These are phyloP conservation scores for Pythium scleroteichum DNA, from an alignment of 352 stramenopile genomes.

Conservation along the genomic window DNA sequence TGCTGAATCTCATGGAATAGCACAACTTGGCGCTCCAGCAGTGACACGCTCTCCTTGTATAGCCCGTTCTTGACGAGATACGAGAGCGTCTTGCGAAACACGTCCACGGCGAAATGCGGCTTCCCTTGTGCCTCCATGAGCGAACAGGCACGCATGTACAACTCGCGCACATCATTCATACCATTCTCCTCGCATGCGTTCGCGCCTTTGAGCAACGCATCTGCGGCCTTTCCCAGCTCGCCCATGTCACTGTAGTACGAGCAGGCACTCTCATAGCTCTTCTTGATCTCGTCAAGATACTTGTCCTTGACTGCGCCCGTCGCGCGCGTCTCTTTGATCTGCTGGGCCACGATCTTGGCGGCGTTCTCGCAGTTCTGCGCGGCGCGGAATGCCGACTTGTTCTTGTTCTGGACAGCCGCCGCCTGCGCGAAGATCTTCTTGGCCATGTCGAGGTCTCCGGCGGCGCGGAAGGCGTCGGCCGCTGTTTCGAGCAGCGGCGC, in stretches of 20 bases:
- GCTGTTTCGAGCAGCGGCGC: slow-evolving; percentile 74
- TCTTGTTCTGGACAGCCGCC: slow-evolving; percentile 68
- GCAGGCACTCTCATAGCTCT: slow-evolving; percentile 65
- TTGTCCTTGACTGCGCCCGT: slow-evolving; percentile 29
- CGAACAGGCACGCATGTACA: slow-evolving; percentile 71
- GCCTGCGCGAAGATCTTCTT: slow-evolving; percentile 60
- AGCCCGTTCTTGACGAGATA: slow-evolving; percentile 63
- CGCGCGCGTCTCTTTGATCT: slow-evolving; percentile 59
- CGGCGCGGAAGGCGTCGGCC: slow-evolving; percentile 66
- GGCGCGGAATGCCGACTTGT: slow-evolving; percentile 70
- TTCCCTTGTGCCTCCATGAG: slow-evolving; percentile 81
- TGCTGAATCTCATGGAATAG: slow-evolving; percentile 75
- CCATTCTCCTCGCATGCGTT: slow-evolving; percentile 49
- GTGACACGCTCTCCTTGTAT: slow-evolving; percentile 44
- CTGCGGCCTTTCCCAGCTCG: slow-evolving; percentile 79
- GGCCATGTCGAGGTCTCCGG: slow-evolving; percentile 59
- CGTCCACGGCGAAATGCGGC: slow-evolving; percentile 79
- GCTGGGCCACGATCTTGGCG: slow-evolving; percentile 70
- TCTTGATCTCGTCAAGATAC: slow-evolving; percentile 46
- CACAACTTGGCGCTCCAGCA: slow-evolving; percentile 52
- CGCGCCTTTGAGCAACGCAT: slow-evolving; percentile 71
- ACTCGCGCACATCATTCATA: slow-evolving; percentile 45
- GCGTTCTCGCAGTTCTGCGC: slow-evolving; percentile 76
- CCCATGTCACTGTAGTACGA: slow-evolving; percentile 78
- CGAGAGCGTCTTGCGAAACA: slow-evolving; percentile 76